A percentile compares a stretch with the other conserved stretches of the same genome.
Evolutionary conservation across 805 yeast species (phyloP).

Genomic region (Nakazawaea laoshanensis): DNA sequence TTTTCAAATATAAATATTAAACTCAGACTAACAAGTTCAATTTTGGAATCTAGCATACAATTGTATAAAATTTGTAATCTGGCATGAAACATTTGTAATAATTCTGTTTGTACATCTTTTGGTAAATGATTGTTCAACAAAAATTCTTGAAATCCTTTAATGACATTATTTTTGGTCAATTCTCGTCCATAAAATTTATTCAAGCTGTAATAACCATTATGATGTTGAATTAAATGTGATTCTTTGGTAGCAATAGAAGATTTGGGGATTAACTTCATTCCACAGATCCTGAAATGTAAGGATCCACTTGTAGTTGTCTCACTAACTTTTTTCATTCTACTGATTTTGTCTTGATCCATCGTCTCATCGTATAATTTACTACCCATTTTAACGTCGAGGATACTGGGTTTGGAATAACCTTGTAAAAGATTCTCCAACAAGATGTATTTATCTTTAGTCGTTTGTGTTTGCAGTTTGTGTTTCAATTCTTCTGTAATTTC

Average conservation of each 20-base stretch:
- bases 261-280: constrained; percentile 47
- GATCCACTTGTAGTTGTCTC: constrained; percentile 73
- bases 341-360: constrained; percentile 50
- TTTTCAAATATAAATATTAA: constrained; percentile 69
- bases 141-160: constrained; percentile 35
- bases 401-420: constrained; percentile 58
- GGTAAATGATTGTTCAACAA: constrained; percentile 29
- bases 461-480: constrained; percentile 6
- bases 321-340: constrained; percentile 57
- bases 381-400: constrained; percentile 84
- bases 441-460: constrained; percentile 28
- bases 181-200: constrained; percentile 69
- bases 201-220: constrained; percentile 37
- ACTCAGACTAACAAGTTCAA: constrained; percentile 64
- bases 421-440: constrained; percentile 65
- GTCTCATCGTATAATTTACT: constrained; percentile 54
- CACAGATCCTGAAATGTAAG: constrained; percentile 73
- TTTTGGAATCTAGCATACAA: constrained; percentile 52
- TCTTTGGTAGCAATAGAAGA: constrained; percentile 3
- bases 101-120: constrained; percentile 21
- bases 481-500: constrained; percentile 17
- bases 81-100: constrained; percentile 39
- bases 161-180: constrained; percentile 34
- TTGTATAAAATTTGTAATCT: constrained; percentile 61
- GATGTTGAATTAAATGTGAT: constrained; percentile 7